phyloP scores from a whole-genome alignment of 148 eudicot genomes.

The Oxyria digyna region DNA sequence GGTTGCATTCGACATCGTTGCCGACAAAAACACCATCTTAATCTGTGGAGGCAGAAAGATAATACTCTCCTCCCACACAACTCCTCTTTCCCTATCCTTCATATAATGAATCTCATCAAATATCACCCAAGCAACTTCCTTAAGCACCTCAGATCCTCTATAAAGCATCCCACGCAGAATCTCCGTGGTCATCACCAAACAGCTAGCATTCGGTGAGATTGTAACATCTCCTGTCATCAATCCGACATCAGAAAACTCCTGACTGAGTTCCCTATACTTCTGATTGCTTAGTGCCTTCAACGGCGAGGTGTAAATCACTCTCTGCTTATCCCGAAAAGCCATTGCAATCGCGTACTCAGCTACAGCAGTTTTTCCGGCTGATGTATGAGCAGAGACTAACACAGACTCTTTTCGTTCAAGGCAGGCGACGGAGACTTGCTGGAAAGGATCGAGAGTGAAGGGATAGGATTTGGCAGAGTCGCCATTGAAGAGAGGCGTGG shows the following conservation, averaged over 20 bases:
- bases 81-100: slow-evolving; percentile 97
- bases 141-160: slow-evolving; percentile 81
- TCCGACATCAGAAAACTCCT: slow-evolving; percentile 85
- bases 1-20: slow-evolving; percentile 95
- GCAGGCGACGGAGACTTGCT: slow-evolving; percentile 68
- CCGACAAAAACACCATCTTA: slow-evolving; percentile 92
- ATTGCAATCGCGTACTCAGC: slow-evolving; percentile 97
- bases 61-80: slow-evolving; percentile 98
- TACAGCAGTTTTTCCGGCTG: slow-evolving; percentile 91
- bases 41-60: slow-evolving; percentile 83
- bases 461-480: slow-evolving; percentile 54
- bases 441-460: slow-evolving; percentile 82
- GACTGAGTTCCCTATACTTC: slow-evolving; percentile 74
- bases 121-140: slow-evolving; percentile 96
- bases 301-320: slow-evolving; percentile 89
- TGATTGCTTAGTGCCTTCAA: slow-evolving; percentile 87
- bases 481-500: slow-evolving; percentile 51
- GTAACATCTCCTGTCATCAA: slow-evolving; percentile 97
- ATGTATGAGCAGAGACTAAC: slow-evolving; percentile 88
- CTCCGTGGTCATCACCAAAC: slow-evolving; percentile 95
- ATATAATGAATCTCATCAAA: slow-evolving; percentile 97
- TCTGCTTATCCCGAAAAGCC: slow-evolving; percentile 73
- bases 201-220: slow-evolving; percentile 77
- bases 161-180: slow-evolving; percentile 93
- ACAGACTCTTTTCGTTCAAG: slow-evolving; percentile 81